Evolutionary conservation across 2,329 filamentous ascomycete genomes (phyloP), one percentile per base, ranked within the genome.

Genomic region (Alternaria ventricosa): DNA sequence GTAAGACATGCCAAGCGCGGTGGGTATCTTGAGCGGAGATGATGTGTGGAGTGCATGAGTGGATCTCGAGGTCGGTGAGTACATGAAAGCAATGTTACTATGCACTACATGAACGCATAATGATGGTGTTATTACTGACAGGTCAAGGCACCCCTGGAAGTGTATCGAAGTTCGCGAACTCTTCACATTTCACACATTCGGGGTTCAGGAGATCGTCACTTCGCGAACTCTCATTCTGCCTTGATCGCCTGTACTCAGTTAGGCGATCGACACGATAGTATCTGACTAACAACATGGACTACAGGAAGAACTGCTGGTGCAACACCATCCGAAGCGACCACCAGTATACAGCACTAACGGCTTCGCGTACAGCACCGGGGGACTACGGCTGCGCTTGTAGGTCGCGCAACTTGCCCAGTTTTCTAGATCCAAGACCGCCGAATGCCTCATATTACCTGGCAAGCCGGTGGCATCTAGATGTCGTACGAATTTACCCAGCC

Each of bases 21-120:
- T 60, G 57, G 57, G 45, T 55, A 55, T 58, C 36, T 36, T 51
- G 22, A 20, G 49, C 49, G 55, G 27, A 62, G 22, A 30, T 55
- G 55, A 59, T 15, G 55, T 43, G 47, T 53, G 60, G 59, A 58
- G 59, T 61, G 59, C 55, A 53, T 25, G 41, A 51, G 55, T 46
- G 59, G 59, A 28, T 58, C 55, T 45, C 13, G 27, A 58, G 44
- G 59, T 56, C 46, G 46, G 55, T 20, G 41, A 58, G 55, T 12
- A 22, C 8, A 45, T 25, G 54, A 54, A 27, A 61, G 20, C 57
- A 33, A 47, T 22, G 27, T 28, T 49, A n/a, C 15, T 49, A 27
- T 45, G 23, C 46, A 27, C 25, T 23, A 27, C 23, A 28, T 18
- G 23, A 49, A 12, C 25, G 25, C 46, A 49, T 28, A 27, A 49